A percentile compares a stretch with the other conserved stretches of the same genome.
Evolutionary conservation across 106 monocot species (phyloP).

Genomic region (Narthecium ossifragum): DNA sequence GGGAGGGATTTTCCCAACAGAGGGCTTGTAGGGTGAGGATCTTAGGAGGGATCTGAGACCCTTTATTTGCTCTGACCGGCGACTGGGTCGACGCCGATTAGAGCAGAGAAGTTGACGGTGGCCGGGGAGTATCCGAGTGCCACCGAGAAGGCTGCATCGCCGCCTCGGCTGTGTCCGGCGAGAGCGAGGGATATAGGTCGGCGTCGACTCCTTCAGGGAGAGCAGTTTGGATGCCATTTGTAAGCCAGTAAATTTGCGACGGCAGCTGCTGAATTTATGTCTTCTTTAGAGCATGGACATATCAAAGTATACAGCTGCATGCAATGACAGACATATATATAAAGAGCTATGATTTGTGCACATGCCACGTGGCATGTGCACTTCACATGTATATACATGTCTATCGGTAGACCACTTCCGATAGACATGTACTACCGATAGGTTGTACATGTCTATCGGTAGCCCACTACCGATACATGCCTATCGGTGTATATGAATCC

Average conservation of each 20-base stretch:
- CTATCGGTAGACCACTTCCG: too few species aligned
- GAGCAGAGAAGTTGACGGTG: conserved; percentile 16
- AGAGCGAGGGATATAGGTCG: conserved; percentile 19
- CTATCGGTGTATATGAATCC: too few species aligned
- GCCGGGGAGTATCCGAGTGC: conserved; percentile 23
- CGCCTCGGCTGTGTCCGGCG: conserved; percentile 38
- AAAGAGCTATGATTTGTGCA: too few species aligned
- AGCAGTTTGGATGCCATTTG: conserved; percentile 6
- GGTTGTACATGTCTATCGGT: too few species aligned
- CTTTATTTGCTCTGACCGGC: conserved; percentile 10
- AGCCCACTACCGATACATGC: too few species aligned
- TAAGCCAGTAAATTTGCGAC: conserved; percentile 34
- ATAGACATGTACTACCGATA: too few species aligned
- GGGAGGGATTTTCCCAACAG: too few species aligned
- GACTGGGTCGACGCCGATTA: conserved; percentile 40
- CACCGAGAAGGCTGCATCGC: conserved; percentile 35
- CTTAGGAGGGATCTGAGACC: conserved; percentile 9
- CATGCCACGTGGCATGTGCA: too few species aligned
- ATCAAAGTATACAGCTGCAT: conserved; percentile 2
- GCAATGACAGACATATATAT: too few species aligned
- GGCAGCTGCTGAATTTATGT: conserved; percentile 17
- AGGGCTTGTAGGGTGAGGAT: conserved; percentile 24
- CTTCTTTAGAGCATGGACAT: conserved; percentile 7
- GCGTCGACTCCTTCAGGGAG: conserved; percentile 21
- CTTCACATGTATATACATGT: too few species aligned